Evolutionary conservation across 108 stramenopile species (phyloP), one percentile per base, ranked within the genome.

Genomic region (Nitzschia palea): DNA sequence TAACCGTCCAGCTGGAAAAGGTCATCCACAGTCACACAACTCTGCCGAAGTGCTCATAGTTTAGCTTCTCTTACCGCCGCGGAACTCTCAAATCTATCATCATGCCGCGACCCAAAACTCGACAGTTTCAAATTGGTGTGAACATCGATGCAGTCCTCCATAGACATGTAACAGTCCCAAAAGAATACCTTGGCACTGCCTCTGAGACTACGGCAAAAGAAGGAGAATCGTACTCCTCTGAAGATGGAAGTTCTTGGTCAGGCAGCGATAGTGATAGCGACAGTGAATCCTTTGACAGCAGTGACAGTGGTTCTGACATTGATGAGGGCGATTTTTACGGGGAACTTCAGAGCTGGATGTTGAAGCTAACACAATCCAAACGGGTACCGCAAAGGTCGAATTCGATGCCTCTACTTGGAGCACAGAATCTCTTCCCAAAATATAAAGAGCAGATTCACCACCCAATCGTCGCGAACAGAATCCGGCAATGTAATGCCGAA

Each of bases 371-470:
- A 5, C 4, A 5, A 8, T n/a, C 47, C 4, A 48, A 18, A 18
- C 15, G 22, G n/a, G 15, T 18, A 12, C 15, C n/a, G 18, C 8
- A 8, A 20, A 48, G 47, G n/a, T 48, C 47, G 18, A 48, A 48
- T 20, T 48, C 47, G 17, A 48, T 48, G 47, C 47, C 15, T 4
- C 47, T 48, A 20, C 9, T 48, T 4, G 47, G 47, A 48, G 47
- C 47, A 20, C 15, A n/a, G n/a, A 48, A 48, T 4, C 17, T 20
- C 47, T 48, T 48, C n/a, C 47, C 47, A 8, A 48, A 48, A 20
- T 48, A 48, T 20, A 48, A 48, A 20, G 47, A 48, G 47, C 47
- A 48, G 22, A 48, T 48, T 20, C 47, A 48, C n/a, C 47, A 48
- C 18, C 47, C 47, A 18, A 48, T 48, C 22, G 47, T 48, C 22